Evolutionary conservation across 345 rosid species (phyloP), one percentile per base, ranked within the genome.

Genomic region (Geranium rotundifolium): DNA sequence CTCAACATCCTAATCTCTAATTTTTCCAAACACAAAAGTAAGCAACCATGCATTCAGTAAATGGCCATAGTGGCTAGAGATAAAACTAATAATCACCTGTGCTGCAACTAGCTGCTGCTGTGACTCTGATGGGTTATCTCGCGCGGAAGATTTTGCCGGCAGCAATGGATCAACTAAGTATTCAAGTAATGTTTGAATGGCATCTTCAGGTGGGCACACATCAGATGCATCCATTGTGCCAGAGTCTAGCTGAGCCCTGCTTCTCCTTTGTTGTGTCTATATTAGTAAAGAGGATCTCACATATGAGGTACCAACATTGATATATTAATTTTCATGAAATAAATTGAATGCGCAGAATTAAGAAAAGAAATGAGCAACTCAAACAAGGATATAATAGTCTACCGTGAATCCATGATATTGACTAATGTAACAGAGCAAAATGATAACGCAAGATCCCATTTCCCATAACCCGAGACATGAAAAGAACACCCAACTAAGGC

Each of bases 91-190:
- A 62, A 50, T 14, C 2, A 91, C 98, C 96, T 91, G 98, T 39
- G 81, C 80, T 1, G 92, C 89, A 1, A 85, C 85, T 17, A 69
- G 71, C 68, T 82, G 76, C 27, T 79, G 82, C 34, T 79, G 69
- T 60, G 58, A 0, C 49, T 63, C 65, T 1, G 86, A 77, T 55
- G 90, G 86, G 50, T 23, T 60, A 31, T 60, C 75, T 19, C 19
- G 64, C 10, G 52, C 17, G 20, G 77, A 73, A 74, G 80, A 64
- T 59, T 71, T 81, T 3, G 58, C 59, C 0, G 90, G 89, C 62
- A 91, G 80, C 64, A 76, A 7, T 67, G 96, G 96, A 64, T 86
- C 96, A 61, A 88, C 90, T 69, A 91, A 73, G 66, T 31, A 68
- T 12, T 80, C 87, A 19, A 88, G 65, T 55, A 91, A 67, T 67